Conservation (phyloP, 352 stramenopile species). For the Phytophthora meadii region DNA sequence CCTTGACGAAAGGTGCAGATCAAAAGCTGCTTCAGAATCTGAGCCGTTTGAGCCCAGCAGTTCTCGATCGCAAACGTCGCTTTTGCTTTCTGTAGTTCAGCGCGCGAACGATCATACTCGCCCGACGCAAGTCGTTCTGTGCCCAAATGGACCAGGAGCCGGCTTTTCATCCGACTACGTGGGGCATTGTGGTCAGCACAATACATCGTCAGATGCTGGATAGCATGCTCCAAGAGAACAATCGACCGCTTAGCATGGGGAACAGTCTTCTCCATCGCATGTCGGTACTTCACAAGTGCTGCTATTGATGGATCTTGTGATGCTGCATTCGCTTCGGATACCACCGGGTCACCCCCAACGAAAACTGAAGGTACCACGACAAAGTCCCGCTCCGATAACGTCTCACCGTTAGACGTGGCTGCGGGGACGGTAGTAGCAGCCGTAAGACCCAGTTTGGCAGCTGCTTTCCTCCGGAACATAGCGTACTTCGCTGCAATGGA, state of each 20-base stretch:
- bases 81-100: conserved; percentile 78
- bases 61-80: conserved; percentile 62
- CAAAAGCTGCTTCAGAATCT: conserved; percentile 80
- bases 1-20: conserved; percentile 78
- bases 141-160: conserved; percentile 74
- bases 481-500: conserved; percentile 87
- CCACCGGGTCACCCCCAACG: conserved; percentile 71
- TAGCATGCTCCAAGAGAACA: conserved; percentile 75
- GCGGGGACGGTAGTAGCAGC: conserved; percentile 20
- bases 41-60: conserved; percentile 76
- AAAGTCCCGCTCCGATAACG: conserved; percentile 58
- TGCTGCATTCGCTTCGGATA: conserved; percentile 51
- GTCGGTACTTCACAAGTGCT: conserved; percentile 72
- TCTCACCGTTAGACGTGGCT: conserved; percentile 26
- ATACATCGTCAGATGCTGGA: conserved; percentile 78
- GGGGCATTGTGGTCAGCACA: conserved; percentile 68
- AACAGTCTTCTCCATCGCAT: conserved; percentile 63
- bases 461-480: conserved; percentile 74
- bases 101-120: conserved; percentile 71
- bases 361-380: conserved; percentile 77
- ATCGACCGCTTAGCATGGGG: conserved; percentile 80
- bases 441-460: conserved; percentile 60
- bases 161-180: conserved; percentile 77
- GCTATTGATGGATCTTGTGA: conserved; percentile 55
- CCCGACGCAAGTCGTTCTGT: conserved; percentile 73